Conservation (phyloP, 2,329 filamentous ascomycete genomes). For the Podosphaera xanthii region DNA sequence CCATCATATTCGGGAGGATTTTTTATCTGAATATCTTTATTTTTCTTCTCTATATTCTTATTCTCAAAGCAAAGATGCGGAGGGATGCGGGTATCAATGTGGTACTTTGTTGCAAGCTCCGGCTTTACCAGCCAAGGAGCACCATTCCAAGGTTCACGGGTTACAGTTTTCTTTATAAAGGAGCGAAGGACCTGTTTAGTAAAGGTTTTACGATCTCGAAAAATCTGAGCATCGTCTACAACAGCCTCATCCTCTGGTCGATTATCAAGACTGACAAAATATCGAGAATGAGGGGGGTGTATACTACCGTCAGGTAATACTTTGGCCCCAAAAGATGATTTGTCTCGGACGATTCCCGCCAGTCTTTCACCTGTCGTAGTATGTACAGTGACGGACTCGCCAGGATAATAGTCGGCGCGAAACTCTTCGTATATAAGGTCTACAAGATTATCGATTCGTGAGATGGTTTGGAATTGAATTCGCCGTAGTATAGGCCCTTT, state of each 20-base stretch:
- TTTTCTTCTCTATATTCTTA: slow-evolving; percentile 56
- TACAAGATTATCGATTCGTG: slow-evolving; percentile 63
- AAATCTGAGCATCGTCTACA: slow-evolving; percentile 63
- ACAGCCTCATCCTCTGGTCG: slow-evolving; percentile 47
- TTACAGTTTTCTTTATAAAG: slow-evolving; percentile 89
- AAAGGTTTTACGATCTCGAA: slow-evolving; percentile 72
- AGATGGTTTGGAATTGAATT: slow-evolving; percentile 77
- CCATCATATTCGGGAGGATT: slow-evolving; percentile 14
- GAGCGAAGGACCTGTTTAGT: slow-evolving; percentile 84
- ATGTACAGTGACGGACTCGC: slow-evolving; percentile 58
- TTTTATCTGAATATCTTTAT: slow-evolving; percentile 40
- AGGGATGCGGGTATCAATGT: slow-evolving; percentile 72
- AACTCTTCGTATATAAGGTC: slow-evolving; percentile 54
- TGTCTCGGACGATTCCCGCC: slow-evolving; percentile 61
- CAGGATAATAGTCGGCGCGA: slow-evolving; percentile 75
- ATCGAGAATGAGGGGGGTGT: slow-evolving; percentile 50
- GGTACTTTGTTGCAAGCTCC: slow-evolving; percentile 60
- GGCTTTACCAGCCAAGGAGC: slow-evolving; percentile 90
- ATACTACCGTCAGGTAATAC: slow-evolving; percentile 43
- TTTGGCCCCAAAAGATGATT: slow-evolving; percentile 49
- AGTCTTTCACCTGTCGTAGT: slow-evolving; percentile 44
- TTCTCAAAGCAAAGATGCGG: slow-evolving; percentile 61
- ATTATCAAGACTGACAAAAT: slow-evolving; percentile 55
- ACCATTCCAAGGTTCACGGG: slow-evolving; percentile 79
- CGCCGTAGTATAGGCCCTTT: slow-evolving; percentile 77